Base-by-base conservation (phyloP, 1,284 basidiomycete species). In the Malassezia caprae region DNA sequence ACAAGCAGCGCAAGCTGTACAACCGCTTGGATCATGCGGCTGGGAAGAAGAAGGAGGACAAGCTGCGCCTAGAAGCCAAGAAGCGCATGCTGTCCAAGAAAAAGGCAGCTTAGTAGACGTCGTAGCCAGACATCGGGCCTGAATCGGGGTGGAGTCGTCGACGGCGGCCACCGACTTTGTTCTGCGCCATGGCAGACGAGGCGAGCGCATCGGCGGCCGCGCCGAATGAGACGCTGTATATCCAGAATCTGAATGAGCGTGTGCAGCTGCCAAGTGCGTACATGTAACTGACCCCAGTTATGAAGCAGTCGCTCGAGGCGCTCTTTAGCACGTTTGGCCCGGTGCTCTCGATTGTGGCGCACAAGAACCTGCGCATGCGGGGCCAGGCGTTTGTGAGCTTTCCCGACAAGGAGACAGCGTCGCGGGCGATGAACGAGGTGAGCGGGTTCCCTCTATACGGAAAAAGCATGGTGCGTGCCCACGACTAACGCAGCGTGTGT, bases 311-410 rank as follows among this genome's bases (percentile, higher is more conserved):
- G 1, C 79, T 99, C 41, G 80, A 82, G 19, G 85, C 86, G 35
- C 80, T 99, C 44, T 96, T 98, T 80, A 89, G 89, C 76, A 83
- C 86, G 30, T 98, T 96, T 71, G 88, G 89, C 17, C 85, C 87
- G 56, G 85, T 99, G 6, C 76, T 93, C 27, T 89, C 90, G 66
- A 87, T 99, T 15, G 85, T 90, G 8, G 90, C 91, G 6, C 93
- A 98, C 76, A 77, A 80, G 52, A 96, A 96, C 78, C 77, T 96
- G 58, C 83, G 93, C 30, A 98, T 99, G 94, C 82, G 94, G 37
- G 93, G 93, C 11, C 93, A 99, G 77, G 93, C 93, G 5, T 99
- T 99, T 71, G 87, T 99, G 17, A 89, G 88, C 28, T 94, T 98
- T 75, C 81, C 81, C 58, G 83, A 84, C 47, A 79, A 83, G 48